Evolutionary conservation across 345 rosid species (phyloP).

Genomic region (Gossypium arboreum): DNA sequence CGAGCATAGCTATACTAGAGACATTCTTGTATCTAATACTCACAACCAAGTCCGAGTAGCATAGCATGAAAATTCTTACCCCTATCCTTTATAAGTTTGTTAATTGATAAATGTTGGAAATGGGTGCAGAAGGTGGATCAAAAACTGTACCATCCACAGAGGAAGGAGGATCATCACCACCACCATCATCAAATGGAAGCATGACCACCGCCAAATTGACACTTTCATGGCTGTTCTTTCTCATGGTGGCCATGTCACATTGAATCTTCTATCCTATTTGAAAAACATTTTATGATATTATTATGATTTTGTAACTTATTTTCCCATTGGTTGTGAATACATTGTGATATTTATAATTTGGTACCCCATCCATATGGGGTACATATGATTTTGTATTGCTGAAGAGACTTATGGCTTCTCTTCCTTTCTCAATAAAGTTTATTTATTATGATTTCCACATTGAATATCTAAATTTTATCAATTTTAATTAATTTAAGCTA

Average conservation of each 20-base stretch:
- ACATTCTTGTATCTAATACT: no score
- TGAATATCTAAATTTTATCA: no score
- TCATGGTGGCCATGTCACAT: constrained; percentile 29
- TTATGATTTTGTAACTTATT: not conserved
- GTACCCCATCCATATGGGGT: no score
- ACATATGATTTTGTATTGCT: constrained; percentile 3
- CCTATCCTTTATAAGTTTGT: no score
- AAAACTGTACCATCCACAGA: constrained; percentile 57
- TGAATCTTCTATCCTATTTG: not conserved
- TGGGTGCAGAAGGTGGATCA: constrained; percentile 48
- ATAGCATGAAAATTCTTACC: no score
- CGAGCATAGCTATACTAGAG: no score
- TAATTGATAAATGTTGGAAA: no score
- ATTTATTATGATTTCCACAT: not conserved
- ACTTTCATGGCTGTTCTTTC: constrained; percentile 40
- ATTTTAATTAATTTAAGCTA: no score
- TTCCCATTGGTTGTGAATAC: constrained; percentile 7
- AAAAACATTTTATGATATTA: not conserved
- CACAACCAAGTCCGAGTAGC: no score
- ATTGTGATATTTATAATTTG: constrained; percentile 24
- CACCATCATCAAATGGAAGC: constrained; percentile 41
- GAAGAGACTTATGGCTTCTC: constrained; percentile 37
- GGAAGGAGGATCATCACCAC: constrained; percentile 26
- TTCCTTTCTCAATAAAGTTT: constrained; percentile 38
- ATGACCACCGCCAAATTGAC: constrained; percentile 44